phyloP scores from a whole-genome alignment of 257 asterid species.

The Coffea canephora region DNA sequence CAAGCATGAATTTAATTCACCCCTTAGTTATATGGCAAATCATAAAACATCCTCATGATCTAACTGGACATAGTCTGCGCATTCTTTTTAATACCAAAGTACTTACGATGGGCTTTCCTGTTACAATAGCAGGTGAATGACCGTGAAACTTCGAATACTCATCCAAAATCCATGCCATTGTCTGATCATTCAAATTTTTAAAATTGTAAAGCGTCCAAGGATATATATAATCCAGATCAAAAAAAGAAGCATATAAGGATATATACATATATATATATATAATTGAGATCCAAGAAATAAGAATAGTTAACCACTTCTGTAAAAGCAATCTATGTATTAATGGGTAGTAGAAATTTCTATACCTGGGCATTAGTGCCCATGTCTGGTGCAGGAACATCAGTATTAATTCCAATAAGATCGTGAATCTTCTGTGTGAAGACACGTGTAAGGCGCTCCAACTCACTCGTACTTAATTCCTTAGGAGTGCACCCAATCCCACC shows the following conservation, averaged over 20 bases:
- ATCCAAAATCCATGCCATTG: constrained; percentile 99
- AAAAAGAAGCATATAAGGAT: not conserved
- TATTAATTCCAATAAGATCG: constrained; percentile 86
- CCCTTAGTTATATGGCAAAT: not conserved
- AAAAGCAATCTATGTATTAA: not conserved
- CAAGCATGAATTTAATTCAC: constrained; percentile 19
- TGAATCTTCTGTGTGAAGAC: constrained; percentile 95
- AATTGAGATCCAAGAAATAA: not conserved
- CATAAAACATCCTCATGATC: not conserved
- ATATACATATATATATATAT: not conserved
- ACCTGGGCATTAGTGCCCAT: constrained; percentile 99
- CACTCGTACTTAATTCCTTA: constrained; percentile 65
- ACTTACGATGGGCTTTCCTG: constrained; percentile 94
- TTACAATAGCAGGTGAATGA: constrained; percentile 91
- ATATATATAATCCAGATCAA: not conserved
- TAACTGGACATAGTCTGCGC: not conserved
- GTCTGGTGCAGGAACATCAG: constrained; percentile 97
- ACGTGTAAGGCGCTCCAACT: constrained; percentile 93
- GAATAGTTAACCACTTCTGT: not conserved
- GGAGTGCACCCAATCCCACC: constrained; percentile 95
- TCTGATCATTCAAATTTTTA: constrained; percentile 45
- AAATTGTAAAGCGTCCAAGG: not conserved
- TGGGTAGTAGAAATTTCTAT: not conserved
- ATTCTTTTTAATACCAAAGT: not conserved
- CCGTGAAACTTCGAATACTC: constrained; percentile 99